phyloP scores from a whole-genome alignment of 148 eudicot genomes.

The Agrostemma githago region DNA sequence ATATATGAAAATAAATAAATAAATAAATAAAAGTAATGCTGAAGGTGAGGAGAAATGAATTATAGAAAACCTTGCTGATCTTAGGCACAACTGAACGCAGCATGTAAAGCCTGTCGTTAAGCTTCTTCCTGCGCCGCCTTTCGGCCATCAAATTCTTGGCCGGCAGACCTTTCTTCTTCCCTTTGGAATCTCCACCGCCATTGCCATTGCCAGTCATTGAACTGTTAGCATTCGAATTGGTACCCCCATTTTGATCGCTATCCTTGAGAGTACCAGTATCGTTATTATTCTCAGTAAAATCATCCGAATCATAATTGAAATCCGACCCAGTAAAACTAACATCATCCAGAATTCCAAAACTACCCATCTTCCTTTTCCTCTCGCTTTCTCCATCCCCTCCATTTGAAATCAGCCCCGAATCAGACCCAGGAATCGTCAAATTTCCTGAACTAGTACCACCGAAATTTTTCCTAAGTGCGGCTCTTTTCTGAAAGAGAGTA shows the following conservation, averaged over 20 bases:
- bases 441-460: constrained; percentile 29
- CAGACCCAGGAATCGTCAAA: constrained; percentile 3
- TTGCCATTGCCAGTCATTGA: constrained; percentile 26
- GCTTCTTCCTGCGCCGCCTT: constrained; percentile 81
- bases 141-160: constrained; percentile 98
- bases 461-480: constrained; percentile 70
- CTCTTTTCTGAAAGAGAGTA: constrained; percentile 86
- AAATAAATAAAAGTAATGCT: neutral
- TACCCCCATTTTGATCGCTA: constrained; percentile 42
- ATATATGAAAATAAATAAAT: neutral
- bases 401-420: no score
- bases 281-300: constrained; percentile 39
- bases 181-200: constrained; percentile 54
- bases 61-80: constrained; percentile 79
- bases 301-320: constrained; percentile 83
- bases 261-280: constrained; percentile 28
- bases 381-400: constrained; percentile 14
- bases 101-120: constrained; percentile 90
- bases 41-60: neutral
- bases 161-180: constrained; percentile 84
- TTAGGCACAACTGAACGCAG: constrained; percentile 88
- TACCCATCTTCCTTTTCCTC: constrained; percentile 39
- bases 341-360: constrained; percentile 45
- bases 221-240: constrained; percentile 50
- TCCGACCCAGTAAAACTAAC: constrained; percentile 64